phyloP scores from a whole-genome alignment of 2,329 filamentous ascomycete species.

The Pseudocercospora macadamiae region DNA sequence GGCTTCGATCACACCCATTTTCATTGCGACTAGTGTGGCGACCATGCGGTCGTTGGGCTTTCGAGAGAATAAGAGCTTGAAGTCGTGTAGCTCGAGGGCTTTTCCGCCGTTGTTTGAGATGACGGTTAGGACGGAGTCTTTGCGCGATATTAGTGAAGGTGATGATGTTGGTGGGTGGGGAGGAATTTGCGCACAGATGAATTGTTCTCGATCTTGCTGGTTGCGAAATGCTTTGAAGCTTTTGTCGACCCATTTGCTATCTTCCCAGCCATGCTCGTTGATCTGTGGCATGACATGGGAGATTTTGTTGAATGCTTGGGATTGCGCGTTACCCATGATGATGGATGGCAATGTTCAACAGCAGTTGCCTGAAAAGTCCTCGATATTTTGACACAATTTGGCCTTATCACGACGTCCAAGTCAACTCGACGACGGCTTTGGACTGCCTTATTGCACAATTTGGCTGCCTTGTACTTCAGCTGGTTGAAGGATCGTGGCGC shows the following conservation, averaged over 20 bases:
- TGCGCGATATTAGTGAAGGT: no score
- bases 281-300: neutral
- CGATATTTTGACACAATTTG: no score
- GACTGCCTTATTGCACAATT: neutral
- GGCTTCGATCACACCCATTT: slow-evolving; percentile 27
- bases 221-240: slow-evolving; percentile 3
- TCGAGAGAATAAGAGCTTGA: slow-evolving; percentile 32
- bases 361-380: no score
- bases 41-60: slow-evolving; percentile 23
- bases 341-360: no score
- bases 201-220: slow-evolving; percentile 2
- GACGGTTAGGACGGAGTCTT: neutral
- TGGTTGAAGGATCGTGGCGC: neutral
- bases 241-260: slow-evolving; percentile 2
- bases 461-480: neutral
- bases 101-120: slow-evolving; percentile 19
- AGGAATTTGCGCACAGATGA: neutral
- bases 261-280: slow-evolving; percentile 1
- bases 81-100: slow-evolving; percentile 25
- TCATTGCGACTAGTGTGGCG: slow-evolving; percentile 29
- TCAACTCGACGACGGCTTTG: neutral
- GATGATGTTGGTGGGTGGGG: neutral
- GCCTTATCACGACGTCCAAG: no score
- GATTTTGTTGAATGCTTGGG: slow-evolving; percentile 3
- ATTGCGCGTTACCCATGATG: slow-evolving; percentile 7